Base-by-base conservation (phyloP, 2,329 filamentous ascomycete species). In the Microascus cirrosus region DNA sequence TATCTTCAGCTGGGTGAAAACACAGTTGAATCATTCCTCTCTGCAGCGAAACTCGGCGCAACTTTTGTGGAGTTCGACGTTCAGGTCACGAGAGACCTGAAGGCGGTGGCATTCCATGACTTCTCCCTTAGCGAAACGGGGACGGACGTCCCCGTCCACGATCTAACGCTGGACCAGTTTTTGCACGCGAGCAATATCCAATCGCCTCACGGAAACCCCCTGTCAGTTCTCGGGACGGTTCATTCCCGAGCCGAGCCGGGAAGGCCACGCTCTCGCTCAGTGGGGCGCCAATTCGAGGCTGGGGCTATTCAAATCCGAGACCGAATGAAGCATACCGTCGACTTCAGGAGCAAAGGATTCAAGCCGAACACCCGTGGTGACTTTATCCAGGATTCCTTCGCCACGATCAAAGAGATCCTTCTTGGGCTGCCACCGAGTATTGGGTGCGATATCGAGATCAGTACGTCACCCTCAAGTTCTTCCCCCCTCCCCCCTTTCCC, bases 91-190 rank as follows among this genome's bases (percentile, higher is more conserved):
- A 68, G 67, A 61, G 73, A 75, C 54, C 62, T 67, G 42, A 63
- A 70, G 12, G 70, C 73, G 2, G 66, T 75, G 12, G 66, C 74
- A 18, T 75, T 71, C 55, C 72, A 75, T 59, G 72, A 75, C 60
- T 75, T 73, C 56, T 68, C 68, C 2, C 59, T 75, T 6, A 74
- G 71, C 59, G 73, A 75, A 59, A 68, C 70, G 5, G 73, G 73
- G 2, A 71, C 71, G 3, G 72, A 76, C 60, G 62, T 69, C 35
- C 67, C 72, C 15, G 66, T 75, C 20, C 70, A 76, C 61, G 68
- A 68, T 55, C 55, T 74, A 18, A 73, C 64, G 8, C 60, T 72
- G 7, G 68, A 71, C 15, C 73, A 75, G 64, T 72, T 70, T 60
- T 64, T 66, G 55, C 60, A 69, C 53, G 63, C 66, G 4, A 66